Percentiles rank a stretch among this genome's conserved stretches.
These are phyloP conservation scores for Kwoniella dendrophila DNA, from an alignment of 768 basidiomycete species.

Conservation along the genomic window DNA sequence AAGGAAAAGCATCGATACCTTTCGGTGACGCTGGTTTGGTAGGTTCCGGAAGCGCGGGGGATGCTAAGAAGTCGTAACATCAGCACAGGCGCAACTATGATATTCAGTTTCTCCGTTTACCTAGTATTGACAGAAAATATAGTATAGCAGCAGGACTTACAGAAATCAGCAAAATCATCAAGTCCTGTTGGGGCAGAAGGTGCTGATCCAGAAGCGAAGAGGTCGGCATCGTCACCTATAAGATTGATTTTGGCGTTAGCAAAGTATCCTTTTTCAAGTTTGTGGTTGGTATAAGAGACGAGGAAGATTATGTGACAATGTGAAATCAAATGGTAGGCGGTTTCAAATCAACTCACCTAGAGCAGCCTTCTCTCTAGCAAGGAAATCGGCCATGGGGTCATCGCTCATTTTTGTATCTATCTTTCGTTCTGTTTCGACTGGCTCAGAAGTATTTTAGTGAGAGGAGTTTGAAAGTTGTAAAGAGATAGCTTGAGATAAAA, in stretches of 20 bases:
- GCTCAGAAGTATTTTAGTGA: not conserved
- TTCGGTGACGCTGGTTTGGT: constrained; percentile 25
- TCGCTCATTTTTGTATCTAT: constrained; percentile 37
- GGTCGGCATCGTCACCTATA: constrained; percentile 54
- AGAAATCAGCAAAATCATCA: constrained; percentile 45
- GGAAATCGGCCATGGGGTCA: constrained; percentile 55
- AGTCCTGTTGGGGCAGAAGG: constrained; percentile 44
- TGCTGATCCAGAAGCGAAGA: constrained; percentile 48
- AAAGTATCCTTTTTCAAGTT: too few species aligned
- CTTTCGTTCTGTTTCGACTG: not conserved
- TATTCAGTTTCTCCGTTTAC: too few species aligned
- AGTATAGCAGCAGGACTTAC: constrained; percentile 24
- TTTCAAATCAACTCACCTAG: constrained; percentile 52
- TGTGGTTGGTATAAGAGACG: too few species aligned
- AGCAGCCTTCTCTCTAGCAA: constrained; percentile 52
- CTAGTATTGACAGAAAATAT: not conserved
- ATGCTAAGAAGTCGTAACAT: constrained; percentile 10
- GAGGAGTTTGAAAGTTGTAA: not conserved
- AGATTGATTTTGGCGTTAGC: too few species aligned
- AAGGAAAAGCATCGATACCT: constrained; percentile 46
- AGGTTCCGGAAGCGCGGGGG: constrained; percentile 25
- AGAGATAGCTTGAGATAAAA: too few species aligned
- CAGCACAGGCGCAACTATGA: not conserved
- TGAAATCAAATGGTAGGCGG: not conserved
- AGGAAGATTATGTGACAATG: not conserved